Base-by-base conservation (phyloP, 2,329 filamentous ascomycete species). In the Penicillium thymicola region DNA sequence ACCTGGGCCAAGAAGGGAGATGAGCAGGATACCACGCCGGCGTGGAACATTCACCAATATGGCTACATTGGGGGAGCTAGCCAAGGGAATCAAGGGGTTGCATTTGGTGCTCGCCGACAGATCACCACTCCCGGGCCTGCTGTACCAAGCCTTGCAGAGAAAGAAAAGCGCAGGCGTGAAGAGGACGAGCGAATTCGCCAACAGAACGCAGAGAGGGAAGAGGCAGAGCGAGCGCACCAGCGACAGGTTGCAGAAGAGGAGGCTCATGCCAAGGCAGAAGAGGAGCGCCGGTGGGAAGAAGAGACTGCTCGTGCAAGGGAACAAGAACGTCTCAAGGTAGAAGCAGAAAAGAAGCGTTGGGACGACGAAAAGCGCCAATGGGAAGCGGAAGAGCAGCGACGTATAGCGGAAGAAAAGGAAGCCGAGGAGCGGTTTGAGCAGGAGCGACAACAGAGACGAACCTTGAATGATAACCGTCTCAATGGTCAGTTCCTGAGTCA, bases 31-130 rank as follows among this genome's bases (percentile, higher is more conserved):
- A 97, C 92, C 2, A 82, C 87, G 27, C 94, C 94, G 0, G 94
- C 94, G 1, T 99, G 94, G 94, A 99, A 97, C 71, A 97, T 97
- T 65, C 89, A 92, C 55, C 94, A 99, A 72, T 99, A 99, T 71
- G 92, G 94, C 8, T 99, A 97, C 75, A 94, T 97, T 89, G 94
- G 94, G 56, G 94, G 94, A 47, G 94, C 94, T 27, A 97, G 90
- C 68, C 94, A 99, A 73, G 93, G 91, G 3, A 97, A 96, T 67
- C 86, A 97, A 59, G 94, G 94, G 18, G 91, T 99, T 65, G 86
- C 90, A 11, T 97, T 97, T 74, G 94, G 94, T 54, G 90, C 88
- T 18, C 85, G 92, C 66, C 85, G 94, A 58, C 94, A 99, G 76
- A 97, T 99, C 70, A 97, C 92, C 9, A 91, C 83, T 66, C 85